Evolutionary conservation across 495 filamentous ascomycete species (phyloP).

Genomic region (Penicillium bialowiezense): DNA sequence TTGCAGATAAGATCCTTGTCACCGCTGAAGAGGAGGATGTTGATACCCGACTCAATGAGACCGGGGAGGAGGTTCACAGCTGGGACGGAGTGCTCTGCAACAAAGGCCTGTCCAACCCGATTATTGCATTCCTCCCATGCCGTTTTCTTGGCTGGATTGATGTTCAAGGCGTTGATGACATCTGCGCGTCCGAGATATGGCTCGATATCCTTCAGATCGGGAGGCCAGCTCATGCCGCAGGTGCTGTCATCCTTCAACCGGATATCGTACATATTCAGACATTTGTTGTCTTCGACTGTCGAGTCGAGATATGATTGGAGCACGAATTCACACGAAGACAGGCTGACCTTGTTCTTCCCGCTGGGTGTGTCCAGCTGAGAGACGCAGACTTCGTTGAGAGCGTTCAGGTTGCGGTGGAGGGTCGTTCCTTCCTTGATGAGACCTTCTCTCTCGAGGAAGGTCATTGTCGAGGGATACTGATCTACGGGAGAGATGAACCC

Average conservation of each 20-base stretch:
- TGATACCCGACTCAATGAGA: slow-evolving; percentile 66
- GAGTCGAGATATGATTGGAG: slow-evolving; percentile 64
- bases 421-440: slow-evolving; percentile 65
- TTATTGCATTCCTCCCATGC: slow-evolving; percentile 93
- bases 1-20: slow-evolving; percentile 96
- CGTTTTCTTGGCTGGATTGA: slow-evolving; percentile 73
- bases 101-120: slow-evolving; percentile 68
- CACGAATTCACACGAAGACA: slow-evolving; percentile 67
- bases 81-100: slow-evolving; percentile 63
- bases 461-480: slow-evolving; percentile 86
- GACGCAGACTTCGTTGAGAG: slow-evolving; percentile 62
- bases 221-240: slow-evolving; percentile 96
- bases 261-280: slow-evolving; percentile 94
- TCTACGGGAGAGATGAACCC: slow-evolving; percentile 91
- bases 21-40: slow-evolving; percentile 85
- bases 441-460: slow-evolving; percentile 71
- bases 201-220: slow-evolving; percentile 70
- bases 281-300: slow-evolving; percentile 57
- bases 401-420: slow-evolving; percentile 62
- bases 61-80: slow-evolving; percentile 72
- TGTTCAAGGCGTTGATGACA: slow-evolving; percentile 74
- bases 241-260: slow-evolving; percentile 70
- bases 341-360: slow-evolving; percentile 61
- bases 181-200: slow-evolving; percentile 84
- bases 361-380: slow-evolving; percentile 52